phyloP scores from a whole-genome alignment of 2,329 filamentous ascomycete species.

The Pseudopithomyces maydicus region DNA sequence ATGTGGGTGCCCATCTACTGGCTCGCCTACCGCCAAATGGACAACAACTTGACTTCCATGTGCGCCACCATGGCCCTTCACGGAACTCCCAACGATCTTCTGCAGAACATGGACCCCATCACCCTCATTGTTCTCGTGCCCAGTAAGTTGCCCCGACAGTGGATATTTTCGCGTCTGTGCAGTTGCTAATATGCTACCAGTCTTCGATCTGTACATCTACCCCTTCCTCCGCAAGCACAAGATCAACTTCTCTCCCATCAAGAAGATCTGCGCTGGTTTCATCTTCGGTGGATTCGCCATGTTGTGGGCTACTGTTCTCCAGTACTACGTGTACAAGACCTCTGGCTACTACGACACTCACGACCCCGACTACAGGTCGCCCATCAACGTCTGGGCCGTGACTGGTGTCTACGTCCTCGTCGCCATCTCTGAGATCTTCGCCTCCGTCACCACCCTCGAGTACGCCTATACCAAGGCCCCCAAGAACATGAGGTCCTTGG shows the following conservation, averaged over 20 bases:
- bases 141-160: constrained; percentile 38
- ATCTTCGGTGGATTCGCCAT: constrained; percentile 47
- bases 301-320: constrained; percentile 51
- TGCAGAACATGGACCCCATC: constrained; percentile 55
- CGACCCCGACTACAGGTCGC: constrained; percentile 29
- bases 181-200: constrained; percentile 5
- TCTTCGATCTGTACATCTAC: constrained; percentile 66
- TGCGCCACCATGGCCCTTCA: constrained; percentile 54
- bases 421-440: constrained; percentile 58
- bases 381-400: constrained; percentile 64
- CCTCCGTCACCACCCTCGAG: constrained; percentile 64
- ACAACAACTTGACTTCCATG: constrained; percentile 55
- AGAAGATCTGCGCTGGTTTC: constrained; percentile 59
- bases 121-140: constrained; percentile 55
- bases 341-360: constrained; percentile 25
- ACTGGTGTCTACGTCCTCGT: constrained; percentile 52
- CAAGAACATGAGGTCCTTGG: constrained; percentile 74
- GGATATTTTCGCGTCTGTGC: background rate
- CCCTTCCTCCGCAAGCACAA: constrained; percentile 66
- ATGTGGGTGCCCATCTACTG: constrained; percentile 53
- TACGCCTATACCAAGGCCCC: constrained; percentile 76
- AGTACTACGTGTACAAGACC: constrained; percentile 57
- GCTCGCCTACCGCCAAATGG: constrained; percentile 53
- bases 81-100: constrained; percentile 56
- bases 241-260: constrained; percentile 71